Evolutionary conservation across 2,329 filamentous ascomycete genomes (phyloP).

Genomic region (Westerdykella ornata): DNA sequence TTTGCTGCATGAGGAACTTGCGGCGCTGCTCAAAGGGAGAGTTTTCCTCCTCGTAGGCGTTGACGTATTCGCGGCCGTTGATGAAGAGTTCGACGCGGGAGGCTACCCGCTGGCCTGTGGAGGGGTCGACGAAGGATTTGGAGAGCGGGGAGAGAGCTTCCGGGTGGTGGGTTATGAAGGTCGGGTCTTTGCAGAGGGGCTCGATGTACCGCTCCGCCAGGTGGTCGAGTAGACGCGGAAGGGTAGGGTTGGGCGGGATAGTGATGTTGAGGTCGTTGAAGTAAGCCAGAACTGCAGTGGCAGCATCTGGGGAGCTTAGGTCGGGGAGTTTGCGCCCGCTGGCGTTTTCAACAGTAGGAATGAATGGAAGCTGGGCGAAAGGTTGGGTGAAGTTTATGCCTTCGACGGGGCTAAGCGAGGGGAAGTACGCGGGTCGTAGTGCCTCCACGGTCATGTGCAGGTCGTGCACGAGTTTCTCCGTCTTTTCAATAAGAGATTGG

Average conservation of each 20-base stretch:
- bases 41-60: conserved; percentile 98
- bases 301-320: conserved; percentile 46
- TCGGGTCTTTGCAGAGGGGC: conserved; percentile 61
- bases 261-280: conserved; percentile 47
- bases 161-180: conserved; percentile 86
- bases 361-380: conserved; percentile 68
- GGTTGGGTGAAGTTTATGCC: conserved; percentile 52
- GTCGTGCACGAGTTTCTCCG: conserved; percentile 60
- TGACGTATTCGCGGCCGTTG: conserved; percentile 73
- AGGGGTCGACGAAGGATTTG: conserved; percentile 71
- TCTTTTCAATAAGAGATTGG: conserved; percentile 65
- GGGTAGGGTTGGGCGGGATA: conserved; percentile 48
- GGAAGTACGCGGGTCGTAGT: conserved; percentile 39
- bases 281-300: conserved; percentile 51
- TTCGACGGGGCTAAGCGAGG: conserved; percentile 37
- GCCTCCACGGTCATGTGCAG: conserved; percentile 35
- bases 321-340: conserved; percentile 60
- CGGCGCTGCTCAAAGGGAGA: conserved; percentile 75
- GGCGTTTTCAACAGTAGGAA: conserved; percentile 66
- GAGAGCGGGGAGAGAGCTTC: conserved; percentile 85
- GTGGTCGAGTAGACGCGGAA: conserved; percentile 71
- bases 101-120: conserved; percentile 62
- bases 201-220: conserved; percentile 74
- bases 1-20: conserved; percentile 65
- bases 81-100: conserved; percentile 83